A percentile compares a stretch with the other conserved stretches of the same genome.
These are phyloP conservation scores for Phytophthora ramorum DNA, from an alignment of 352 stramenopile species.

Conservation along the genomic window DNA sequence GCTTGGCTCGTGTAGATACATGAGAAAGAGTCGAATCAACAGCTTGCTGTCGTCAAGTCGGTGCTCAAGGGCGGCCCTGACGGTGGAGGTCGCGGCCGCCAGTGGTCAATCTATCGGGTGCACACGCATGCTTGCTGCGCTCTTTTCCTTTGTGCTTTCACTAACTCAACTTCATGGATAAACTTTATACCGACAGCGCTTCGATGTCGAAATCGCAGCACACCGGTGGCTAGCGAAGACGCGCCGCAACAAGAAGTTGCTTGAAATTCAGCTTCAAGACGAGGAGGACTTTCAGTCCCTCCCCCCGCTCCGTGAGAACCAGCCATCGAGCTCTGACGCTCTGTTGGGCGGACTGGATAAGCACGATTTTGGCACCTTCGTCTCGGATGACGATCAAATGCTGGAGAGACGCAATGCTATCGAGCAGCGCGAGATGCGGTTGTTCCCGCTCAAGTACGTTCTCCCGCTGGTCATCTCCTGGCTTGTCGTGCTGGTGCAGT, in stretches of 20 bases:
- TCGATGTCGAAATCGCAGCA: constrained; percentile 69
- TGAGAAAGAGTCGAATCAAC: constrained; percentile 60
- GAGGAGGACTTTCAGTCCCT: constrained; percentile 73
- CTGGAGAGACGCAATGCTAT: constrained; percentile 50
- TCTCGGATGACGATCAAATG: constrained; percentile 46
- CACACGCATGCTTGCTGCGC: background rate
- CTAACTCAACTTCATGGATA: background rate
- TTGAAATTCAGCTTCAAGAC: constrained; percentile 52
- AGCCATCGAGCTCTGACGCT: constrained; percentile 34
- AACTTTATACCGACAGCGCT: constrained; percentile 42
- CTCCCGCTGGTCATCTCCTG: constrained; percentile 67
- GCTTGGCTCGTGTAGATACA: constrained; percentile 42
- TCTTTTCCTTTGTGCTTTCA: background rate
- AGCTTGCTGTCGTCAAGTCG: constrained; percentile 53
- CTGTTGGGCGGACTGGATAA: constrained; percentile 28
- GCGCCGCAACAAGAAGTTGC: constrained; percentile 59
- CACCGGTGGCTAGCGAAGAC: constrained; percentile 71
- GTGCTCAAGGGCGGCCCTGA: constrained; percentile 56
- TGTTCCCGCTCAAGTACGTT: constrained; percentile 69
- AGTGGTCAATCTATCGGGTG: constrained; percentile 80
- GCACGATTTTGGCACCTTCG: constrained; percentile 55
- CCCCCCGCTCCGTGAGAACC: constrained; percentile 43
- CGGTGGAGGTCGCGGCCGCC: constrained; percentile 49
- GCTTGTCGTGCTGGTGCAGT: constrained; percentile 76
- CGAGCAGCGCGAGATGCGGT: constrained; percentile 52